Evolutionary conservation across 805 yeast species (phyloP).

Genomic region (Helenozyma rhizophorensis): DNA sequence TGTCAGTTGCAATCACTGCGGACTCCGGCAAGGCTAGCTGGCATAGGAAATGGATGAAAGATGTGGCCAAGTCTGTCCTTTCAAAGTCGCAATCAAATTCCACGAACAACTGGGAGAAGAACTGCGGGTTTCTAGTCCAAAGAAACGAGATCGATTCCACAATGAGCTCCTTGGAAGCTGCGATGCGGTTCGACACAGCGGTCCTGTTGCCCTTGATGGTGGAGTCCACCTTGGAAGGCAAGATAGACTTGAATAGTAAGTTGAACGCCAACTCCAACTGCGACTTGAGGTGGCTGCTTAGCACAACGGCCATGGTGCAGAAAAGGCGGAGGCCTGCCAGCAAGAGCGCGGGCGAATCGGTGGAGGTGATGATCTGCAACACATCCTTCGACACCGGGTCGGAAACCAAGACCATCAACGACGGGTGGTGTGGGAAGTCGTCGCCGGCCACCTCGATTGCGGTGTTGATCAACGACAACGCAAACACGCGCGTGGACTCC

Average conservation of each 20-base stretch:
- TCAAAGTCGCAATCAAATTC: constrained; percentile 90
- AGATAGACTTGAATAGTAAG: constrained; percentile 56
- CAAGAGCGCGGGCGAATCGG: constrained; percentile 67
- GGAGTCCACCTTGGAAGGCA: constrained; percentile 28
- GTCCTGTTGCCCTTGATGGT: constrained; percentile 14
- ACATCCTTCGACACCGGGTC: constrained; percentile 85
- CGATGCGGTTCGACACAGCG: constrained; percentile 23
- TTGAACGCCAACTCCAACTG: constrained; percentile 75
- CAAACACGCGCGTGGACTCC: constrained; percentile 81
- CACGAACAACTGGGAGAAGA: constrained; percentile 72
- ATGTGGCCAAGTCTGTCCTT: constrained; percentile 68
- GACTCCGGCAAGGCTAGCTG: constrained; percentile 82
- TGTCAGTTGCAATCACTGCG: constrained; percentile 72
- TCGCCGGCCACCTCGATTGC: constrained; percentile 81
- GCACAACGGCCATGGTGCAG: constrained; percentile 62
- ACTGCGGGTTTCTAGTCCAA: constrained; percentile 76
- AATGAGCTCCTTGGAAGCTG: constrained; percentile 67
- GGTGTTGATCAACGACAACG: constrained; percentile 67
- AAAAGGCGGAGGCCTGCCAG: constrained; percentile 74
- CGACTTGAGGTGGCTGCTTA: constrained; percentile 62
- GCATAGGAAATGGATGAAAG: constrained; percentile 66
- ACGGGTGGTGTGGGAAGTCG: constrained; percentile 53
- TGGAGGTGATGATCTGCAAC: constrained; percentile 69
- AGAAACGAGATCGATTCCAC: constrained; percentile 78
- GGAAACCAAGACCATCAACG: constrained; percentile 62